phyloP scores from a whole-genome alignment of 2,329 filamentous ascomycete species.

The Tolypocladium sp. region DNA sequence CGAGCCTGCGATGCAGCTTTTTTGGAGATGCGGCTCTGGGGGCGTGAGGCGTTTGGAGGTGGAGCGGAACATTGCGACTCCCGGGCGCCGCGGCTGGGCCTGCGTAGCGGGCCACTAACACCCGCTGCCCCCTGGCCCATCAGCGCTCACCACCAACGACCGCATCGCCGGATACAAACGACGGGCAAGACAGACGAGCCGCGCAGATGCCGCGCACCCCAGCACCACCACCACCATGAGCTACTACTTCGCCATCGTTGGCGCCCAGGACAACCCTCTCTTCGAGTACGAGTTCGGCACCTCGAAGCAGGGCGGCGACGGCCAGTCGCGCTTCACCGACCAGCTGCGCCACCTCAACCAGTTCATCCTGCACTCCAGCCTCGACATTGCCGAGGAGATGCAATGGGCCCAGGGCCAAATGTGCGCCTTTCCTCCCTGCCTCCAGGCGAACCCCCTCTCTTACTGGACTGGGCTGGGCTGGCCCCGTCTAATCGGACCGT shows the following conservation, averaged over 20 bases:
- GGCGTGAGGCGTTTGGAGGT: conserved; percentile 3
- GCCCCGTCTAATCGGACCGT: not conserved
- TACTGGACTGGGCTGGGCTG: too few species aligned
- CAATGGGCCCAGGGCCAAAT: conserved; percentile 86
- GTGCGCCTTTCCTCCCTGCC: conserved; percentile 35
- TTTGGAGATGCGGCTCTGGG: not conserved
- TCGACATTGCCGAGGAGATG: conserved; percentile 93
- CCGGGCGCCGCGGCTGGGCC: conserved; percentile 5
- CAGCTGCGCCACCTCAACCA: conserved; percentile 91
- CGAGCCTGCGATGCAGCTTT: not conserved
- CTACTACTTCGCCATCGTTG: conserved; percentile 97
- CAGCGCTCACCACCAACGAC: not conserved
- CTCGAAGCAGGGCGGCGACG: conserved; percentile 91
- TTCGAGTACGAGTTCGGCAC: conserved; percentile 98
- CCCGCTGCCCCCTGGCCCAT: not conserved
- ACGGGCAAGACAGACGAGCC: not conserved
- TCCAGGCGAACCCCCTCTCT: too few species aligned
- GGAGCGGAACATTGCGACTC: conserved; percentile 18
- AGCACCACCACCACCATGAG: conserved; percentile 55
- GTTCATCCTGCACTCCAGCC: conserved; percentile 87
- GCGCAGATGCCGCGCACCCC: not conserved
- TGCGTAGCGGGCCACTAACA: not conserved
- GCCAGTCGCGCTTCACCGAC: conserved; percentile 77
- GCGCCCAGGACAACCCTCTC: conserved; percentile 88
- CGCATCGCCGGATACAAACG: not conserved